Evolutionary conservation across 2,329 filamentous ascomycete species (phyloP).

Genomic region (Monilinia polystroma): DNA sequence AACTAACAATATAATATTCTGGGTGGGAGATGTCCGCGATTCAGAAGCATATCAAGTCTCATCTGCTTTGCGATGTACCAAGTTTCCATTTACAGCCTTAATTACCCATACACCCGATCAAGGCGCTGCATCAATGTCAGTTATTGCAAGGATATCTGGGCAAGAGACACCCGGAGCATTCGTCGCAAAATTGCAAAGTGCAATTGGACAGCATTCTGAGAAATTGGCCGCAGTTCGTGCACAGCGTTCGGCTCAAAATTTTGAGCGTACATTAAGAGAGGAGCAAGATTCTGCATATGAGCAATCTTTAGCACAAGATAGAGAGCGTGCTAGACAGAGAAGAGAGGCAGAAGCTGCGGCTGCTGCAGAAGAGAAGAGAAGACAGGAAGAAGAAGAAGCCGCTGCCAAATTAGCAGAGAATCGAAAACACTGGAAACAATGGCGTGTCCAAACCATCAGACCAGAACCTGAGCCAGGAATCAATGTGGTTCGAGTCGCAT

Average conservation of each 20-base stretch:
- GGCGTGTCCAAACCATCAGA: slow-evolving; percentile 68
- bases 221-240: slow-evolving; percentile 74
- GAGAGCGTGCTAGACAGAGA: slow-evolving; percentile 75
- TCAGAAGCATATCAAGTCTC: slow-evolving; percentile 93
- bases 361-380: slow-evolving; percentile 63
- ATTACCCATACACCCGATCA: slow-evolving; percentile 86
- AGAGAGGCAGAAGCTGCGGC: slow-evolving; percentile 74
- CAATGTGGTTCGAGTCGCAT: slow-evolving; percentile 68
- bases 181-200: slow-evolving; percentile 69
- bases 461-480: slow-evolving; percentile 66
- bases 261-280: slow-evolving; percentile 75
- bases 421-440: slow-evolving; percentile 69
- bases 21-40: slow-evolving; percentile 91
- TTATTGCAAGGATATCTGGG: slow-evolving; percentile 76
- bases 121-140: slow-evolving; percentile 84
- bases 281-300: slow-evolving; percentile 95
- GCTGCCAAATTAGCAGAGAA: slow-evolving; percentile 51
- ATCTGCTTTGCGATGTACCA: slow-evolving; percentile 82
- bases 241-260: slow-evolving; percentile 75
- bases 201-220: slow-evolving; percentile 72
- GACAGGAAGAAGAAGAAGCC: slow-evolving; percentile 60
- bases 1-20: slow-evolving; percentile 77
- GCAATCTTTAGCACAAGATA: slow-evolving; percentile 80
- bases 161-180: slow-evolving; percentile 69
- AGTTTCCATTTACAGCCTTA: slow-evolving; percentile 85